Evolutionary conservation across 2,329 filamentous ascomycete genomes (phyloP).

Genomic region (Diaporthe humulicola): DNA sequence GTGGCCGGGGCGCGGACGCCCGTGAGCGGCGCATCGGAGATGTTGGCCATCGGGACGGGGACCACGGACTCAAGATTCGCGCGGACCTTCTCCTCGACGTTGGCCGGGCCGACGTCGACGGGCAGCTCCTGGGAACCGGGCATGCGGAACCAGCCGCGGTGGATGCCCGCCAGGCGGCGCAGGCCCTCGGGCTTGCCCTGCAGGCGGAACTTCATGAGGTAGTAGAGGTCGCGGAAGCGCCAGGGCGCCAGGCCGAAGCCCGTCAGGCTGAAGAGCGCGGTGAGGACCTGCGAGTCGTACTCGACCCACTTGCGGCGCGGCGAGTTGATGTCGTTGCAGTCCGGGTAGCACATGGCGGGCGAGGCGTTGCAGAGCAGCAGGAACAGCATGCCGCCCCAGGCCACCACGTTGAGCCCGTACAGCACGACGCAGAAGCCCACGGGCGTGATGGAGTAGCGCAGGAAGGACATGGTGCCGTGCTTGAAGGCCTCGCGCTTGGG

Average conservation of each 20-base stretch:
- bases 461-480: constrained; percentile 72
- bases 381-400: constrained; percentile 94
- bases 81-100: constrained; percentile 55
- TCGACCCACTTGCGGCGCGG: constrained; percentile 89
- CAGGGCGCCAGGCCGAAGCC: constrained; percentile 88
- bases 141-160: constrained; percentile 82
- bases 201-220: constrained; percentile 75
- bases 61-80: too few species aligned
- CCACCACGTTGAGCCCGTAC: constrained; percentile 86
- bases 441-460: constrained; percentile 81
- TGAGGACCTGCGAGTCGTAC: constrained; percentile 85
- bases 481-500: constrained; percentile 70
- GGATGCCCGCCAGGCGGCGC: constrained; percentile 78
- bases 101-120: constrained; percentile 64
- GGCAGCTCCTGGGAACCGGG: constrained; percentile 73
- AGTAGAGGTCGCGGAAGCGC: constrained; percentile 86
- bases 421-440: constrained; percentile 82
- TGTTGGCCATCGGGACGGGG: constrained; percentile 74
- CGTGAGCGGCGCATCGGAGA: constrained; percentile 77
- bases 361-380: constrained; percentile 82
- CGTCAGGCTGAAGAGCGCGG: constrained; percentile 87
- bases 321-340: constrained; percentile 80
- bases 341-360: constrained; percentile 78
- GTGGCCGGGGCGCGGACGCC: constrained; percentile 78
- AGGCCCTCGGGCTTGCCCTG: constrained; percentile 67